Percentiles rank a stretch among this genome's conserved stretches.
Evolutionary conservation across 345 rosid species (phyloP).

Genomic region (Dovyalis caffra): DNA sequence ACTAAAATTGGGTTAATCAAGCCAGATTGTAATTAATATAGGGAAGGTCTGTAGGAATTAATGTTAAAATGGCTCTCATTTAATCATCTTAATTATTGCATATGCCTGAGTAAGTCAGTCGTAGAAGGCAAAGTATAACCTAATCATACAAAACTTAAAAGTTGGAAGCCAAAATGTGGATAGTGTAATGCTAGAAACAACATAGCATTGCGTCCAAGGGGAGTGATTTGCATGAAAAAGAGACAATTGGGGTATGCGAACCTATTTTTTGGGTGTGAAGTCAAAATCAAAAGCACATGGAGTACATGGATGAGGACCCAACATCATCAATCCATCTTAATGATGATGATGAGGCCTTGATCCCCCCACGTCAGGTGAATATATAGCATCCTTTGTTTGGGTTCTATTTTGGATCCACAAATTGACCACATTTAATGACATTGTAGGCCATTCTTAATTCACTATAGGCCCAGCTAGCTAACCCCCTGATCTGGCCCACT

Average conservation of each 20-base stretch:
- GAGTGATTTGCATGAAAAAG: background rate
- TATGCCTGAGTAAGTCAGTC: no score
- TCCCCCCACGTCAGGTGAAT: conserved; percentile 32
- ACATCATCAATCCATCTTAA: background rate
- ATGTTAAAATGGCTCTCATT: no score
- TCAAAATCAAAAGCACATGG: conserved; percentile 44
- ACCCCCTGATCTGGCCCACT: conserved; percentile 35
- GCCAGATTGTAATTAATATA: no score
- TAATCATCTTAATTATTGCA: no score
- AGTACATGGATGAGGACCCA: conserved; percentile 19
- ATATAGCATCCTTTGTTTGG: conserved; percentile 21
- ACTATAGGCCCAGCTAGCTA: conserved; percentile 29
- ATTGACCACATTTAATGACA: conserved; percentile 6
- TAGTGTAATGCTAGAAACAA: background rate
- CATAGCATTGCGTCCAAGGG: background rate
- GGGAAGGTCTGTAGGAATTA: no score
- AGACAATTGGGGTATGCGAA: background rate
- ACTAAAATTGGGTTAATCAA: no score
- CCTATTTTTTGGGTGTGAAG: background rate
- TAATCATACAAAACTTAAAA: background rate
- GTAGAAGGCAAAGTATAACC: no score
- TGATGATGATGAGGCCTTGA: conserved; percentile 24
- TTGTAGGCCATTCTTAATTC: conserved; percentile 32
- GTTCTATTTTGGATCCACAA: conserved; percentile 31
- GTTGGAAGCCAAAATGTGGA: background rate